A percentile compares a stretch with the other conserved stretches of the same genome.
phyloP scores from a whole-genome alignment of 768 basidiomycete species.

The Lactarius deliciosus region DNA sequence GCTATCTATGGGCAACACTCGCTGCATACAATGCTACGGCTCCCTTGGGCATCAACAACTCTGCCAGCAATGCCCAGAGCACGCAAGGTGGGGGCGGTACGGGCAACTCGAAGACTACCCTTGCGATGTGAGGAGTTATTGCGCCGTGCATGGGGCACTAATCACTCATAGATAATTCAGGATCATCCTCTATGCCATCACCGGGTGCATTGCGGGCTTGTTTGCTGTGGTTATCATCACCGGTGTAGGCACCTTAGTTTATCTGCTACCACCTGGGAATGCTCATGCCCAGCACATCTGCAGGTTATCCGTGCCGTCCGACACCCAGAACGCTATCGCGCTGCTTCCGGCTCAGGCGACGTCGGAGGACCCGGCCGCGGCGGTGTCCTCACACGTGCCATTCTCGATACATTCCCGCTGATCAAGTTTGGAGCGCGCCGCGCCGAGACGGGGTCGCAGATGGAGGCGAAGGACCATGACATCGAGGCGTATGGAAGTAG shows the following conservation, averaged over 20 bases:
- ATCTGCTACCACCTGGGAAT: not conserved
- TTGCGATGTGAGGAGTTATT: conserved; percentile 66
- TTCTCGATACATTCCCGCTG: conserved; percentile 93
- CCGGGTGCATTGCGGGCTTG: conserved; percentile 81
- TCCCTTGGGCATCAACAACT: conserved; percentile 30
- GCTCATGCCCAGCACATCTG: not conserved
- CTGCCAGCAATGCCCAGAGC: conserved; percentile 30
- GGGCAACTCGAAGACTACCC: conserved; percentile 31
- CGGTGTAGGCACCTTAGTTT: conserved; percentile 52
- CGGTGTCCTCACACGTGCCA: conserved; percentile 72
- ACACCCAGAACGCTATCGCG: conserved; percentile 86
- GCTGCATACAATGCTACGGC: conserved; percentile 61
- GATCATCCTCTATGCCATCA: conserved; percentile 85
- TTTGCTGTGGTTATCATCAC: conserved; percentile 85
- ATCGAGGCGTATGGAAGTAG: conserved; percentile 13
- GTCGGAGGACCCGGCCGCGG: conserved; percentile 37
- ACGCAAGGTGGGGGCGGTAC: conserved; percentile 14
- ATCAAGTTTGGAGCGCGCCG: conserved; percentile 67
- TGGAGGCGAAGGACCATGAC: conserved; percentile 32
- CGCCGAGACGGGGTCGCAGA: conserved; percentile 12
- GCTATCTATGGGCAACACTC: conserved; percentile 72
- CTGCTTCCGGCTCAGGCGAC: conserved; percentile 46
- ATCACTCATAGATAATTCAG: conserved; percentile 37
- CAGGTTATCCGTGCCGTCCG: conserved; percentile 80
- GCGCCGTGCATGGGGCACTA: not conserved